These are phyloP conservation scores for Lodderomyces parapsilosis DNA, from an alignment of 1,139 yeast species.

Conservation along the genomic window DNA sequence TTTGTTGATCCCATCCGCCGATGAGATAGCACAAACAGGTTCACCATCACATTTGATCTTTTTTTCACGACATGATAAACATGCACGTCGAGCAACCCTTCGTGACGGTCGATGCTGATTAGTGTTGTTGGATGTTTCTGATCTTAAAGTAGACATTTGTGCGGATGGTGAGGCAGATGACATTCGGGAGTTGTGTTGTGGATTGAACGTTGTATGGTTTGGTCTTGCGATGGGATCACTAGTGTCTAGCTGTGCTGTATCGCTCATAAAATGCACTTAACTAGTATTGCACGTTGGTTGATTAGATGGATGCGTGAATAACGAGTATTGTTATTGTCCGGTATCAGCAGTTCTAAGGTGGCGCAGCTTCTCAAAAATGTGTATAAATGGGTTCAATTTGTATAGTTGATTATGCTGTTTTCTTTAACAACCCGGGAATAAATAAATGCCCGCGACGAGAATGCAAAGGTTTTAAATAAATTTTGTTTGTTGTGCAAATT, in stretches of 20 bases:
- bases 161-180: background rate
- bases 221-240: background rate
- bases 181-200: background rate
- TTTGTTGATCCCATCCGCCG: constrained; percentile 17
- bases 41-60: constrained; percentile 67
- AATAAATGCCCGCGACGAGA: no score
- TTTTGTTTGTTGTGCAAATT: background rate
- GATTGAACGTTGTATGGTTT: background rate
- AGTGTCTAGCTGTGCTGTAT: background rate
- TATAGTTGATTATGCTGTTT: no score
- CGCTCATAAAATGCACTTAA: background rate
- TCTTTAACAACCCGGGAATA: no score
- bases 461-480: background rate
- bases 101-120: constrained; percentile 4
- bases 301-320: no score
- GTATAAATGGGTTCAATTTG: no score
- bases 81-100: constrained; percentile 57
- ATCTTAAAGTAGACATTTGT: background rate
- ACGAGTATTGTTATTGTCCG: no score
- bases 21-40: constrained; percentile 22
- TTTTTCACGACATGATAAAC: constrained; percentile 61
- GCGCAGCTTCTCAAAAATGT: no score
- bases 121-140: background rate
- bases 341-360: no score
- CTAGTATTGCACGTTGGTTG: background rate